A percentile compares a stretch with the other conserved stretches of the same genome.
These are phyloP conservation scores for Kalmusia sp. DNA, from an alignment of 2,329 filamentous ascomycete genomes.

Conservation along the genomic window DNA sequence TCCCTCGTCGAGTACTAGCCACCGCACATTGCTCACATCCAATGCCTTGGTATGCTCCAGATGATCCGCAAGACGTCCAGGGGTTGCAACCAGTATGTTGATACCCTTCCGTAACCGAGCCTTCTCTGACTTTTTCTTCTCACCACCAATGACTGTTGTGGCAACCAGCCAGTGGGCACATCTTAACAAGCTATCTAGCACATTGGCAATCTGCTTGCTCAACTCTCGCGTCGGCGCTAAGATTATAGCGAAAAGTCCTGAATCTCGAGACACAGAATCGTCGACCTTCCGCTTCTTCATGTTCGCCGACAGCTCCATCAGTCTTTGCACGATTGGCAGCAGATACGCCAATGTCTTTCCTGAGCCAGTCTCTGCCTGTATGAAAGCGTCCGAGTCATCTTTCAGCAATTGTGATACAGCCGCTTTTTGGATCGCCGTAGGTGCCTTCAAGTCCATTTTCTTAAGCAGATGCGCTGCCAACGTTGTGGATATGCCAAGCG, in stretches of 20 bases:
- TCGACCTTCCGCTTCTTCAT: constrained; percentile 51
- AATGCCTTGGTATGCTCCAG: constrained; percentile 89
- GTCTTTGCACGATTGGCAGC: constrained; percentile 86
- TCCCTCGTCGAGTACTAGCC: constrained; percentile 94
- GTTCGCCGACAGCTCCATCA: constrained; percentile 73
- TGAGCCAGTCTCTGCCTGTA: constrained; percentile 96
- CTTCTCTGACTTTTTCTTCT: constrained; percentile 84
- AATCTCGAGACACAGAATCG: constrained; percentile 74
- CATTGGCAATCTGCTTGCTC: constrained; percentile 89
- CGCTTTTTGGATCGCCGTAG: constrained; percentile 93
- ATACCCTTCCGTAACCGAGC: constrained; percentile 91
- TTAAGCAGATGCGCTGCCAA: constrained; percentile 82
- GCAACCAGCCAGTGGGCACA: constrained; percentile 94
- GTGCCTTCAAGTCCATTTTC: constrained; percentile 87
- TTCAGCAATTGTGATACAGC: constrained; percentile 81
- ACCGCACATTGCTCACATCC: constrained; percentile 86
- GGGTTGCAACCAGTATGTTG: constrained; percentile 95
- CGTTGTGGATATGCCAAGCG: constrained; percentile 79
- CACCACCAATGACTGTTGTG: constrained; percentile 78
- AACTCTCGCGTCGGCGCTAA: constrained; percentile 92
- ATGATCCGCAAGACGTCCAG: constrained; percentile 89
- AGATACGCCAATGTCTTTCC: constrained; percentile 98
- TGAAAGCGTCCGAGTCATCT: constrained; percentile 87
- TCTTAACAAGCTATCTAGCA: constrained; percentile 84
- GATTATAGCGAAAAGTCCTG: constrained; percentile 92